Conservation (phyloP, 805 yeast genomes). For the Nakazawaea sp. region DNA sequence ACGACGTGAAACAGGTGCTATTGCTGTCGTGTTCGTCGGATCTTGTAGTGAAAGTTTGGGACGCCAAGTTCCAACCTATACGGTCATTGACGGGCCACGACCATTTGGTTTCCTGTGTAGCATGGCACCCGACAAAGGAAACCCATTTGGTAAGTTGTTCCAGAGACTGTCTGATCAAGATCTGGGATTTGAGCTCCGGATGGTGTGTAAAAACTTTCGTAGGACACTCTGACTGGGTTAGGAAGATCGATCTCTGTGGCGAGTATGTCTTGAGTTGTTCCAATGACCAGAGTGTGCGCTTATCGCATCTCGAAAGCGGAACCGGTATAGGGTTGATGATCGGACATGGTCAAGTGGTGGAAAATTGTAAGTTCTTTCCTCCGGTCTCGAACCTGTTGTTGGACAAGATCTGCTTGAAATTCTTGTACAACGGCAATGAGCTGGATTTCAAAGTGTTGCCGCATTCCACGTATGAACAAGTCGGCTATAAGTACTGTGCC, state of each 20-base stretch:
- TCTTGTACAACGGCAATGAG: constrained; percentile 16
- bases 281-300: constrained; percentile 67
- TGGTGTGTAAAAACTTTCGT: constrained; percentile 57
- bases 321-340: constrained; percentile 59
- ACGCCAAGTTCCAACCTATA: constrained; percentile 45
- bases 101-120: constrained; percentile 67
- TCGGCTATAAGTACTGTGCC: constrained; percentile 68
- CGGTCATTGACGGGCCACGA: constrained; percentile 80
- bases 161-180: constrained; percentile 51
- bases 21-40: constrained; percentile 49
- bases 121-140: constrained; percentile 41
- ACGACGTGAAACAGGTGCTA: constrained; percentile 18
- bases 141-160: constrained; percentile 52
- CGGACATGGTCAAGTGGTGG: constrained; percentile 84
- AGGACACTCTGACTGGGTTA: constrained; percentile 88
- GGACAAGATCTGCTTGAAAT: constrained; percentile 31
- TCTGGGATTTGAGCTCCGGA: constrained; percentile 68
- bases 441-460: constrained; percentile 8
- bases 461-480: constrained; percentile 20
- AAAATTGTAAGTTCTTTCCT: constrained; percentile 65
- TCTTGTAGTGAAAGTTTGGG: constrained; percentile 65
- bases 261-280: constrained; percentile 67
- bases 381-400: constrained; percentile 35
- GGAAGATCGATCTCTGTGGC: constrained; percentile 45
- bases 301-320: constrained; percentile 60